Conservation (phyloP, 2,329 filamentous ascomycete genomes). For the Colletotrichum chlorophyti region DNA sequence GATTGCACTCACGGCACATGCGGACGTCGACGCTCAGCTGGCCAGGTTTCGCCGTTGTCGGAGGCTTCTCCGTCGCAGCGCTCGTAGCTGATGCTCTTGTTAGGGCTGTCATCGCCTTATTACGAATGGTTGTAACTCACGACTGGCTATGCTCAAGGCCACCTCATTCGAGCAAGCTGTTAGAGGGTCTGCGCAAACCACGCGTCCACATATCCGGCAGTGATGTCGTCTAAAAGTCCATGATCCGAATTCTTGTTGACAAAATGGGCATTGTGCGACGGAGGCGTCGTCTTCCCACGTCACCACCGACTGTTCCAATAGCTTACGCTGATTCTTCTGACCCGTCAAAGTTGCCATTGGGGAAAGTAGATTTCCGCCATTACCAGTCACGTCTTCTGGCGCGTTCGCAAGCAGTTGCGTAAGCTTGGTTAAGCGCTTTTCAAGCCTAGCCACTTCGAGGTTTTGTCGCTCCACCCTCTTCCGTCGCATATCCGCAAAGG, state of each 20-base stretch:
- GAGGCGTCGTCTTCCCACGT: slow-evolving; percentile 92
- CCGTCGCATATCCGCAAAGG: slow-evolving; percentile 74
- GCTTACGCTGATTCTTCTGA: slow-evolving; percentile 78
- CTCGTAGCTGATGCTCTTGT: slow-evolving; percentile 41
- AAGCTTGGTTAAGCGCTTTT: slow-evolving; percentile 90
- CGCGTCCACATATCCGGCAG: slow-evolving; percentile 89
- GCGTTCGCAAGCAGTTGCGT: slow-evolving; percentile 83
- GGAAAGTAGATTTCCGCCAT: slow-evolving; percentile 61
- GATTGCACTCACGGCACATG: slow-evolving; percentile 89
- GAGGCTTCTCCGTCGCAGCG: slow-evolving; percentile 51
- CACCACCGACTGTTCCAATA: slow-evolving; percentile 89
- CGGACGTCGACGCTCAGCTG: slow-evolving; percentile 80
- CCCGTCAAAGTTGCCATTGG: slow-evolving; percentile 68
- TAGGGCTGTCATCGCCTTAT: not conserved
- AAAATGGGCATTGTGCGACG: slow-evolving; percentile 87
- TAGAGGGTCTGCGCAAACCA: slow-evolving; percentile 87
- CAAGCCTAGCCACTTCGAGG: slow-evolving; percentile 85
- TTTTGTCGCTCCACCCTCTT: slow-evolving; percentile 84
- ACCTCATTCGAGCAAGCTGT: slow-evolving; percentile 88
- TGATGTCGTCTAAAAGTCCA: slow-evolving; percentile 95
- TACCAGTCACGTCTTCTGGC: slow-evolving; percentile 68
- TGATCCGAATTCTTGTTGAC: slow-evolving; percentile 91
- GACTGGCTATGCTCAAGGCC: slow-evolving; percentile 75
- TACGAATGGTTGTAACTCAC: slow-evolving; percentile 28
- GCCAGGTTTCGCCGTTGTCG: slow-evolving; percentile 34